Evolutionary conservation across 2,329 filamentous ascomycete genomes (phyloP).

Genomic region (Cladosporium colombiae): DNA sequence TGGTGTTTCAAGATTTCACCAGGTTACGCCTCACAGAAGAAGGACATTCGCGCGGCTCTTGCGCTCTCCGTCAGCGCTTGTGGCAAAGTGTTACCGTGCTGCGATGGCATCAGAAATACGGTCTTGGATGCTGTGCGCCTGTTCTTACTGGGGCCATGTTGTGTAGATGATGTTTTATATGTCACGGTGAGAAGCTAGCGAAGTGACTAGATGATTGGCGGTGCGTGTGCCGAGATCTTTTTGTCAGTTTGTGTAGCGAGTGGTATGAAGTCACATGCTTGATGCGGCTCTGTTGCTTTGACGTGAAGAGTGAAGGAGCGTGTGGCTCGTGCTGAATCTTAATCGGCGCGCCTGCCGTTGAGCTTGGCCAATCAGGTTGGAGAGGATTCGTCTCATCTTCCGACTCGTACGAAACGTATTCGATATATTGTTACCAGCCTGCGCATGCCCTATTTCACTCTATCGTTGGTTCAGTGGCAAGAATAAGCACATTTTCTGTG

Average conservation of each 20-base stretch:
- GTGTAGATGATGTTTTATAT: conserved; percentile 1
- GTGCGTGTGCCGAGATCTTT: conserved; percentile 2
- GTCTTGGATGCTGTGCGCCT: not conserved
- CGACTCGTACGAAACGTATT: conserved; percentile 9
- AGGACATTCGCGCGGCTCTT: conserved; percentile 38
- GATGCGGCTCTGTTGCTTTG: not conserved
- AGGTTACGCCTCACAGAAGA: conserved; percentile 61
- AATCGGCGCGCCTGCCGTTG: not conserved
- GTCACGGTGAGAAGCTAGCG: not conserved
- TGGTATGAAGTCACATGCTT: not conserved
- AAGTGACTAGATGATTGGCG: not conserved
- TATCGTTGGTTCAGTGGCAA: not conserved
- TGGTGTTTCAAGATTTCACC: not conserved
- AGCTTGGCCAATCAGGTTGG: not conserved
- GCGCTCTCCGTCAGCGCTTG: conserved; percentile 59
- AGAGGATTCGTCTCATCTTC: conserved; percentile 8
- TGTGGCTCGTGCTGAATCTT: conserved; percentile 1
- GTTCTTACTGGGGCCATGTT: conserved; percentile 58
- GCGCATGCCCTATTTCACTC: not conserved
- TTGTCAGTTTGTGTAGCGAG: not conserved
- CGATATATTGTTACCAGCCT: not conserved
- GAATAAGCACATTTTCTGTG: not conserved
- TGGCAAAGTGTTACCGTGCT: conserved; percentile 35
- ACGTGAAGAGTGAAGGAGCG: not conserved
- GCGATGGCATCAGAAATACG: conserved; percentile 10